Evolutionary conservation across 1,284 basidiomycete species (phyloP), one percentile per base, ranked within the genome.

Genomic region (Dichomitus squalens): DNA sequence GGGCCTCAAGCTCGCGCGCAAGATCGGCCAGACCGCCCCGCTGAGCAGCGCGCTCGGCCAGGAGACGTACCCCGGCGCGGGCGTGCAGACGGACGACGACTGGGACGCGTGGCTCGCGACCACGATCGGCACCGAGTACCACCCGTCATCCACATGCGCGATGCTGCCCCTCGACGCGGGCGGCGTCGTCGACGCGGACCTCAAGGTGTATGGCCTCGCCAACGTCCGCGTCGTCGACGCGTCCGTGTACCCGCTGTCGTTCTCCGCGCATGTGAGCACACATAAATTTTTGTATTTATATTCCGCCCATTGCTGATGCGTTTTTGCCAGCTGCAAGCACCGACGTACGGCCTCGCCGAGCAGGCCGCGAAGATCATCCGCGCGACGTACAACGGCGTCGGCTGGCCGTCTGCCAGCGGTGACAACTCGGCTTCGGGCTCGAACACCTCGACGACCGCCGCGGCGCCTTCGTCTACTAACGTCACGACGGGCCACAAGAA

Each of bases 301-400:
- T 16, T 5, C 20, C 25, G 39, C 48, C n/a, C 7, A 11, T 20
- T 25, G 34, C 23, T 34, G 25, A 27, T 4, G 27, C 35, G 14
- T 31, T 46, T 21, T 52, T 58, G 64, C 11, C 70, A 85, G 76
- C 70, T 82, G 59, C 73, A 80, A 72, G 79, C 82, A 16, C 76
- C 84, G 4, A 80, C 83, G 2, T 93, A 88, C 68, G 90, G 86
- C 27, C 74, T 90, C 46, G 88, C 87, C 4, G 88, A 92, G 72
- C 83, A 83, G 69, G 87, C 82, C 0, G 79, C 86, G 5, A 79
- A 80, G 44, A 76, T 90, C 54, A 84, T 91, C 69, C 80, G 82
- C 12, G 69, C 73, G 20, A 68, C 72, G 43, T 77, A 77, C 67
- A 77, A 78, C 59, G 73, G 70, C 38, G 68, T 70, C 20, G 58